A percentile compares a stretch with the other conserved stretches of the same genome.
Conservation (phyloP, 2,329 filamentous ascomycete genomes). For the Pseudocercospora cruenta region DNA sequence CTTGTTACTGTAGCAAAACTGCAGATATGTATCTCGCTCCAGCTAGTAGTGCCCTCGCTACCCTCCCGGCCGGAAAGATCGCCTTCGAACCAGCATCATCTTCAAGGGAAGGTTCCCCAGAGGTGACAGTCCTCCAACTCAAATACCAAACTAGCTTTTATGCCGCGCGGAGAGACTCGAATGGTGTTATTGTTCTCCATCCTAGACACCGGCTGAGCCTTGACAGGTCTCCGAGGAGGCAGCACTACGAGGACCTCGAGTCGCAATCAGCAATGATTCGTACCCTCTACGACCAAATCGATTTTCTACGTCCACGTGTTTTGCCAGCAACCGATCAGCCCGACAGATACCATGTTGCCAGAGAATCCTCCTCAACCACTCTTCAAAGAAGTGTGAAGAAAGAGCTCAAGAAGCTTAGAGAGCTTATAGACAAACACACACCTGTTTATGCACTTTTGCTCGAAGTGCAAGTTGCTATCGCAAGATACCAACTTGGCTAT, state of each 20-base stretch:
- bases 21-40: background rate
- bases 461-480: background rate
- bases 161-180: background rate
- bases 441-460: background rate
- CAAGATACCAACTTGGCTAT: background rate
- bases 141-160: background rate
- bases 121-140: background rate
- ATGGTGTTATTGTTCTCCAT: background rate
- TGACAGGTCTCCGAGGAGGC: background rate
- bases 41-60: background rate
- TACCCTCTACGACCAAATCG: background rate
- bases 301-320: background rate
- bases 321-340: background rate
- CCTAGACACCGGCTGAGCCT: background rate
- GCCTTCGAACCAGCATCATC: background rate
- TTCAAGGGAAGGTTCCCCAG: background rate
- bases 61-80: too few relatives aligned
- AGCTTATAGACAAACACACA: background rate
- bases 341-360: background rate
- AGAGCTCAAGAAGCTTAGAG: background rate
- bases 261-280: background rate
- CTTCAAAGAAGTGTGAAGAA: background rate
- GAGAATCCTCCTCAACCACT: background rate
- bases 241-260: background rate
- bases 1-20: background rate